Evolutionary conservation across 2,329 filamentous ascomycete genomes (phyloP).

Genomic region (Phialophora tarda): DNA sequence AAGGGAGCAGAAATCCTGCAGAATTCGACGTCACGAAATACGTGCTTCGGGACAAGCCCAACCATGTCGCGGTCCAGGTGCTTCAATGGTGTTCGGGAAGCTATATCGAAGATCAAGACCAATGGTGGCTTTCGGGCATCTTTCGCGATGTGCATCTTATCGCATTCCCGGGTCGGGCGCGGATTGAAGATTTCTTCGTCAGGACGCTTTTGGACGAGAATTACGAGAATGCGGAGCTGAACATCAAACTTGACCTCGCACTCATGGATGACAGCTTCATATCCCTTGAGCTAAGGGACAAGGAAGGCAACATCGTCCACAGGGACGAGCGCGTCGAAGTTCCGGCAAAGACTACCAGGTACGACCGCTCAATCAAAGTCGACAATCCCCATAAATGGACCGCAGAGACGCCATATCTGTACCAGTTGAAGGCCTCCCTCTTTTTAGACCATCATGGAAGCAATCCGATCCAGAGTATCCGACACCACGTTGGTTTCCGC

Average conservation of each 20-base stretch:
- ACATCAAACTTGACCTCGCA: constrained; percentile 53
- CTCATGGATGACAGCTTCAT: constrained; percentile 42
- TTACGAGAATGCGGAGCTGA: constrained; percentile 59
- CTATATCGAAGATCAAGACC: constrained; percentile 72
- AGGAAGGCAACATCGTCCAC: not conserved
- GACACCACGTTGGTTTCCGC: constrained; percentile 67
- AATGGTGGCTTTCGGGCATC: constrained; percentile 70
- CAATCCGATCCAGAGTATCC: constrained; percentile 40
- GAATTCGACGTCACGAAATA: constrained; percentile 70
- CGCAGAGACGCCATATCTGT: constrained; percentile 58
- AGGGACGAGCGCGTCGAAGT: constrained; percentile 14
- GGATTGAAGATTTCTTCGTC: constrained; percentile 66
- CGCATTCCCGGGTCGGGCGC: constrained; percentile 55
- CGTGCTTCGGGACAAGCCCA: constrained; percentile 55
- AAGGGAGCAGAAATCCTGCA: constrained; percentile 70
- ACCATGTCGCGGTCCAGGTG: constrained; percentile 67
- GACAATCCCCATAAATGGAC: constrained; percentile 69
- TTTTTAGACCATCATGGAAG: constrained; percentile 43
- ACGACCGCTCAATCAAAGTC: constrained; percentile 45
- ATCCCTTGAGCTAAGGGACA: constrained; percentile 13
- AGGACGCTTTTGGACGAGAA: constrained; percentile 59
- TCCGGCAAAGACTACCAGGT: constrained; percentile 8
- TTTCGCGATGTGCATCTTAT: constrained; percentile 70
- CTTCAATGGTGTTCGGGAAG: constrained; percentile 73
- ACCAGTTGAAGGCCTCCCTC: constrained; percentile 11